These are phyloP conservation scores for Ceratocystis harringtonii DNA, from an alignment of 2,329 filamentous ascomycete species.

Conservation along the genomic window DNA sequence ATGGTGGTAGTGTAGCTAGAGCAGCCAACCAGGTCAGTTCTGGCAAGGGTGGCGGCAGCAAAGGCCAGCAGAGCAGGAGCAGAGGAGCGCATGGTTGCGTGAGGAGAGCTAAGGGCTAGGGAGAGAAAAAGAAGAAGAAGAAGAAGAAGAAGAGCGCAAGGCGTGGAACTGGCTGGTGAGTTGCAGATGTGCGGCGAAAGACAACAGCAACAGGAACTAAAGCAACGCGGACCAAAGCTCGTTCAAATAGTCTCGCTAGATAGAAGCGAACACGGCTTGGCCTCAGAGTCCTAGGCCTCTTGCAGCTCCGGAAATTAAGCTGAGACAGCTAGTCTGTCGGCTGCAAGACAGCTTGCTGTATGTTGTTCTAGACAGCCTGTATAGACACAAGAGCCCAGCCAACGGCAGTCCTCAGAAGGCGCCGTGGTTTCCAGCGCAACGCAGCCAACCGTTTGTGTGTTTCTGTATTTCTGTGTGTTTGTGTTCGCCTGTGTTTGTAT, in stretches of 20 bases:
- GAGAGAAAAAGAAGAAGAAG: not conserved
- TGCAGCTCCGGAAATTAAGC: constrained; percentile 2
- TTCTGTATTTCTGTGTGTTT: too few relatives aligned
- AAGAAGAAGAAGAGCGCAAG: not conserved
- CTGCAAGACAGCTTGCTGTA: not conserved
- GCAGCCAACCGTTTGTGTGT: too few relatives aligned
- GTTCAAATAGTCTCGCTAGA: not conserved
- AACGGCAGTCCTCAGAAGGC: too few relatives aligned
- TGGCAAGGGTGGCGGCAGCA: constrained; percentile 25
- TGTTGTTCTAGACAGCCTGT: not conserved
- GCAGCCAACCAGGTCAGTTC: constrained; percentile 34
- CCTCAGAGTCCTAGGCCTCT: not conserved
- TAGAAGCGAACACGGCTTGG: not conserved
- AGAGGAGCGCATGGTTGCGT: constrained; percentile 18
- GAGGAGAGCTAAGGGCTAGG: not conserved
- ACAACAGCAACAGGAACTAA: not conserved
- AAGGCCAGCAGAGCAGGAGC: constrained; percentile 23
- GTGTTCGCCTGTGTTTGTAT: too few relatives aligned
- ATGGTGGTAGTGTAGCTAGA: constrained; percentile 26
- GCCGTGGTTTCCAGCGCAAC: too few relatives aligned
- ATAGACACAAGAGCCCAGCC: too few relatives aligned
- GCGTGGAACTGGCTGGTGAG: not conserved
- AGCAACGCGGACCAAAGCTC: not conserved
- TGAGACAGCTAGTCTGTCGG: not conserved
- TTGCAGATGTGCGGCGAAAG: not conserved